A percentile compares a stretch with the other conserved stretches of the same genome.
Conservation (phyloP, 257 asterid genomes). For the Solanum pennellii region DNA sequence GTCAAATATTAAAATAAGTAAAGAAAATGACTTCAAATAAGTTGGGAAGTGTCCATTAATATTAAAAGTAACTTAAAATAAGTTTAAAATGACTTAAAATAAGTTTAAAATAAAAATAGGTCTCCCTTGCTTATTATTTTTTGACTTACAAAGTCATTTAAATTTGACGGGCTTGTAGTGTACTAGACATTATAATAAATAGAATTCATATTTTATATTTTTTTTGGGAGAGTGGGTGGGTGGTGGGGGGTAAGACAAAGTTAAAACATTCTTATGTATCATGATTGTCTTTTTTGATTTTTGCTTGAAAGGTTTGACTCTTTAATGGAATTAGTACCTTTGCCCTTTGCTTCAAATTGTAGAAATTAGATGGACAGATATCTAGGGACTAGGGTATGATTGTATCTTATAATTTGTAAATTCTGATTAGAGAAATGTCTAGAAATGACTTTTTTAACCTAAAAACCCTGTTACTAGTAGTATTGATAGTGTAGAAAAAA, state of each 20-base stretch:
- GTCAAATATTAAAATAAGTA: no score
- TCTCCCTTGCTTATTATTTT: no score
- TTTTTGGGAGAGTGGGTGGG: not conserved
- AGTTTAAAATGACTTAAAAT: no score
- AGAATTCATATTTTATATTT: not conserved
- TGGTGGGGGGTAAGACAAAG: not conserved
- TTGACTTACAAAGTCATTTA: no score
- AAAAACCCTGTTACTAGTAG: not conserved
- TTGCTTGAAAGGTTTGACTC: not conserved
- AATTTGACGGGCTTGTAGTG: no score
- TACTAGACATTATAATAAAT: not conserved
- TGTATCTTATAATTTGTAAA: not conserved
- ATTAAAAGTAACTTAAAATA: no score
- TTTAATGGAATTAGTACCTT: not conserved
- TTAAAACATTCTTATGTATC: constrained; percentile 8
- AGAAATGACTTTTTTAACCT: not conserved
- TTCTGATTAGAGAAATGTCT: not conserved
- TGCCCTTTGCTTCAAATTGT: not conserved
- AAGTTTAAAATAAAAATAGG: no score
- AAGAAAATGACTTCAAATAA: no score
- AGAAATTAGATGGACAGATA: not conserved
- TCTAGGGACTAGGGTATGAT: not conserved
- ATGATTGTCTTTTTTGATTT: constrained; percentile 12
- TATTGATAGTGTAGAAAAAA: not conserved
- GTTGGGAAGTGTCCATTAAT: no score